phyloP scores from a whole-genome alignment of 164 flowering plant species.

The Chloranthus sessilifolius region DNA sequence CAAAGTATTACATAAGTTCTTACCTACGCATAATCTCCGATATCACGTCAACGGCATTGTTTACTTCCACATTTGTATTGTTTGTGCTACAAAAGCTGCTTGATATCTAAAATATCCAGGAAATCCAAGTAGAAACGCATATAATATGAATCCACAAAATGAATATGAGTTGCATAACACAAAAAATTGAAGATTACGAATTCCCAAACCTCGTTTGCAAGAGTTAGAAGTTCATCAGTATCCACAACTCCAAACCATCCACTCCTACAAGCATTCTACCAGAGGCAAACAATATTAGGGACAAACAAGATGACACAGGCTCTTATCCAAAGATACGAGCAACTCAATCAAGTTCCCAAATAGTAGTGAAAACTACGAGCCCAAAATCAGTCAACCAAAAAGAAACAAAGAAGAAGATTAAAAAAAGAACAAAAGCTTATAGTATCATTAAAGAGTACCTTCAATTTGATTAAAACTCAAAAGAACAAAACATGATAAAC shows the following conservation, averaged over 20 bases:
- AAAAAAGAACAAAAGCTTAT: no score
- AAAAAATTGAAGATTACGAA: not conserved
- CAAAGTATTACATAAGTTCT: constrained; percentile 6
- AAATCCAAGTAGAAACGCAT: constrained; percentile 1
- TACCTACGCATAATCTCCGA: constrained; percentile 61
- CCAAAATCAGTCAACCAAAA: no score
- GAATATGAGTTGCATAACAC: not conserved
- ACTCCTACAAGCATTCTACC: constrained; percentile 59
- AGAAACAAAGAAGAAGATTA: no score
- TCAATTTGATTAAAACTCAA: no score
- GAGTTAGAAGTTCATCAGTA: constrained; percentile 37
- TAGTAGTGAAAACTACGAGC: no score
- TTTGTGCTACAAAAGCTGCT: constrained; percentile 34
- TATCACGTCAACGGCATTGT: constrained; percentile 18
- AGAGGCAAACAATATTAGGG: no score
- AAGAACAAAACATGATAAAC: no score
- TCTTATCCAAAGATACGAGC: not conserved
- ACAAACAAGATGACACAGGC: no score
- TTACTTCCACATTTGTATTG: constrained; percentile 22
- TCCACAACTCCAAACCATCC: constrained; percentile 60
- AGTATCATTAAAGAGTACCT: no score
- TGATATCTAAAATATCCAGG: constrained; percentile 32
- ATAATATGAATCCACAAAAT: not conserved
- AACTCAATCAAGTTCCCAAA: no score
- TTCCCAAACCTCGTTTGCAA: constrained; percentile 50